These are phyloP conservation scores for Thelephora ganbajun DNA, from an alignment of 768 basidiomycete genomes.

Conservation along the genomic window DNA sequence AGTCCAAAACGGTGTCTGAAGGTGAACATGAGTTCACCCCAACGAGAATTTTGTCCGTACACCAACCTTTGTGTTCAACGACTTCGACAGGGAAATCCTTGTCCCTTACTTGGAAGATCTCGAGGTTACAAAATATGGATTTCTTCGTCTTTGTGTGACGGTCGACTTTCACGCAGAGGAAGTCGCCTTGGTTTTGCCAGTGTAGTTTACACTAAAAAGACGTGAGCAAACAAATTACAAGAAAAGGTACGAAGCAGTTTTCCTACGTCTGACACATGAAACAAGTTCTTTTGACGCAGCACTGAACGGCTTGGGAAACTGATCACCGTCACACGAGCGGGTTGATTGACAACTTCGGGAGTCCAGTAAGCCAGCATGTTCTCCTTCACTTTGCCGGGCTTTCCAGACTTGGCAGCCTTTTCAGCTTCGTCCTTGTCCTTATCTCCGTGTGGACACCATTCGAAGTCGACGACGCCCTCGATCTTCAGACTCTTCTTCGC, in stretches of 20 bases:
- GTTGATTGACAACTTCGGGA: constrained; percentile 91
- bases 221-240: neutral
- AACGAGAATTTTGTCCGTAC: neutral
- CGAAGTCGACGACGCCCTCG: constrained; percentile 94
- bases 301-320: constrained; percentile 75
- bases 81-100: constrained; percentile 98
- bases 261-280: constrained; percentile 91
- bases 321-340: constrained; percentile 90
- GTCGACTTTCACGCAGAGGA: constrained; percentile 97
- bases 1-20: constrained; percentile 84
- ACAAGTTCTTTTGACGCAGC: constrained; percentile 89
- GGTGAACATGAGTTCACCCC: neutral
- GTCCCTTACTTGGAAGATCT: constrained; percentile 94
- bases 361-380: constrained; percentile 98
- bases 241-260: neutral
- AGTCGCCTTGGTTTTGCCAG: constrained; percentile 98
- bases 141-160: constrained; percentile 98
- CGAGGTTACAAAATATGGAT: constrained; percentile 94
- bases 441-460: constrained; percentile 93
- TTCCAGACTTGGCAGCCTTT: constrained; percentile 30
- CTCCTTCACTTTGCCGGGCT: constrained; percentile 48
- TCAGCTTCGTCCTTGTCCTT: constrained; percentile 69
- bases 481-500: constrained; percentile 97
- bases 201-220: constrained; percentile 76
- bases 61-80: constrained; percentile 84